phyloP scores from a whole-genome alignment of 1,284 basidiomycete species.

The Trametes polyzona region DNA sequence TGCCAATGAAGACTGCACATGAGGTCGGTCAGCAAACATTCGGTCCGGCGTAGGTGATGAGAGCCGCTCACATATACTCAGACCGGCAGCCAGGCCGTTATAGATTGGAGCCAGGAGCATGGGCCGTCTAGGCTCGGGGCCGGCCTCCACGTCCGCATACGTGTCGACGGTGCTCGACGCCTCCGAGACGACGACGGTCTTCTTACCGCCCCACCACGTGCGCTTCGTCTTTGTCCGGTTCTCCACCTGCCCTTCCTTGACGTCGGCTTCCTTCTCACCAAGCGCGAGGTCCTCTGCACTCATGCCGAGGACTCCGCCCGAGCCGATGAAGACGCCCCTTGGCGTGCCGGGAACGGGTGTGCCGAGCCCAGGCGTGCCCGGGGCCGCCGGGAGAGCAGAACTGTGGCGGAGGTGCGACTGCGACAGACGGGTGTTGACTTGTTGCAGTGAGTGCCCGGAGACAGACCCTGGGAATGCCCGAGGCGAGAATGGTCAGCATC shows the following conservation, averaged over 20 bases:
- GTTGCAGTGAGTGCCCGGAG: constrained; percentile 36
- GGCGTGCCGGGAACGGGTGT: constrained; percentile 33
- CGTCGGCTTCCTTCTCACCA: constrained; percentile 39
- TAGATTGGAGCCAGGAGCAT: constrained; percentile 49
- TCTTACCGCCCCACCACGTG: constrained; percentile 42
- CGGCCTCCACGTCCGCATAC: constrained; percentile 34
- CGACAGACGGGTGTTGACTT: constrained; percentile 32
- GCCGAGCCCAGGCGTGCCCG: constrained; percentile 18
- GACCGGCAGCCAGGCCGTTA: constrained; percentile 48
- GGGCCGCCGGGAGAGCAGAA: constrained; percentile 19
- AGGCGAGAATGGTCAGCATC: background rate
- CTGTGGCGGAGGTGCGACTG: constrained; percentile 21
- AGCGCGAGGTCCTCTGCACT: constrained; percentile 31
- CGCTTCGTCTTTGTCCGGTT: constrained; percentile 34
- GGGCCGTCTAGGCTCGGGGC: constrained; percentile 39
- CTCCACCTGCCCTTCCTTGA: constrained; percentile 22
- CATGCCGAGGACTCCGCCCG: constrained; percentile 26
- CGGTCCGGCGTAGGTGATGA: background rate
- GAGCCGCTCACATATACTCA: constrained; percentile 38
- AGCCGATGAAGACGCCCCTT: constrained; percentile 30
- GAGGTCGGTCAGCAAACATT: background rate
- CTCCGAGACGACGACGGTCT: constrained; percentile 32
- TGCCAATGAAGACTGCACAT: constrained; percentile 42
- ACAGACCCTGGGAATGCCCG: constrained; percentile 31
- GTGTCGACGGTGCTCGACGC: constrained; percentile 26